A percentile compares a stretch with the other conserved stretches of the same genome.
Evolutionary conservation across 345 rosid species (phyloP).

Genomic region (Passiflora organensis): DNA sequence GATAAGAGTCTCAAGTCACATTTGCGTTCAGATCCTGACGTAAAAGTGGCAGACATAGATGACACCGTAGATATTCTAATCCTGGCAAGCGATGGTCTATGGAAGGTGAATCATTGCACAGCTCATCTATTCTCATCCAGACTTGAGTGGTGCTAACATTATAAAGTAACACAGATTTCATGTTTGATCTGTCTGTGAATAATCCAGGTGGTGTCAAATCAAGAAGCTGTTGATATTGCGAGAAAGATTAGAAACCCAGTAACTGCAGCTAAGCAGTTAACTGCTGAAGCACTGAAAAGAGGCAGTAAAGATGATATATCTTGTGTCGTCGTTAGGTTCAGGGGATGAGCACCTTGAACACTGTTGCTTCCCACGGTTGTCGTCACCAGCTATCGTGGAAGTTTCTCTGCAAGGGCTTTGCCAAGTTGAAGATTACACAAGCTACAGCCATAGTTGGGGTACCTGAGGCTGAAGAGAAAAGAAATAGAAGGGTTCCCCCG

Average conservation of each 20-base stretch:
- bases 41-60: slow-evolving; percentile 33
- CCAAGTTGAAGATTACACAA: too few relatives aligned
- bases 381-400: too few relatives aligned
- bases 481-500: too few relatives aligned
- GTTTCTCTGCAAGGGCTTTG: too few relatives aligned
- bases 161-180: too few relatives aligned
- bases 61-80: slow-evolving; percentile 37
- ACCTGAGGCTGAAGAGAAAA: too few relatives aligned
- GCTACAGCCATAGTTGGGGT: too few relatives aligned
- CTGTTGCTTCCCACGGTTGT: slow-evolving; percentile 10
- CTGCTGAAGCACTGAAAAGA: slow-evolving; percentile 53
- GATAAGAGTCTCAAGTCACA: slow-evolving; percentile 68
- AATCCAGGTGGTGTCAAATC: slow-evolving; percentile 65
- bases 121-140: too few relatives aligned
- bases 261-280: slow-evolving; percentile 73
- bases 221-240: slow-evolving; percentile 70
- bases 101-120: slow-evolving; percentile 44
- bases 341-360: slow-evolving; percentile 29
- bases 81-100: slow-evolving; percentile 70
- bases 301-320: slow-evolving; percentile 77
- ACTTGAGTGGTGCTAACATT: too few relatives aligned
- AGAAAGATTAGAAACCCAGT: slow-evolving; percentile 58
- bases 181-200: neutral
- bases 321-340: slow-evolving; percentile 64
- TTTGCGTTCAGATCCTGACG: slow-evolving; percentile 59